Evolutionary conservation across 2,329 filamentous ascomycete species (phyloP).

Genomic region (Periconia macrospinosa): DNA sequence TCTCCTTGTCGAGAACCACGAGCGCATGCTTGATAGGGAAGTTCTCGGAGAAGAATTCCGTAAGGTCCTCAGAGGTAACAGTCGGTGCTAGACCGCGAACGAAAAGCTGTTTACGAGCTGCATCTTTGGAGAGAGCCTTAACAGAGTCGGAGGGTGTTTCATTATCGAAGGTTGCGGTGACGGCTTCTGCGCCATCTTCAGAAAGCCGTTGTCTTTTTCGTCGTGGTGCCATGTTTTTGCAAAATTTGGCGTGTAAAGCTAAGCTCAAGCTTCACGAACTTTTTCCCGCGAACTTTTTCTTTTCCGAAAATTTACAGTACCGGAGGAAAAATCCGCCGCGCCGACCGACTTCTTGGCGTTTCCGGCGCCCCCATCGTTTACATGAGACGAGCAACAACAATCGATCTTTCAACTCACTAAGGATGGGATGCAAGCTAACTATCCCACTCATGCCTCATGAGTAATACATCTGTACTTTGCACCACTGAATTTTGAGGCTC

Average conservation of each 20-base stretch:
- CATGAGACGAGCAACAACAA: no score
- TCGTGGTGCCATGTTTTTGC: conserved; percentile 40
- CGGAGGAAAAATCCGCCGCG: background rate
- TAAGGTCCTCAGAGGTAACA: conserved; percentile 79
- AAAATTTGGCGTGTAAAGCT: background rate
- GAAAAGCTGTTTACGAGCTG: conserved; percentile 66
- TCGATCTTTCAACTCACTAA: no score
- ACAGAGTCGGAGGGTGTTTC: conserved; percentile 16
- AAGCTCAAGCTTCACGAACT: background rate
- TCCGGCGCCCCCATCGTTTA: no score
- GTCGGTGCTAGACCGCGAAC: conserved; percentile 80
- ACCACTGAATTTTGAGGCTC: no score
- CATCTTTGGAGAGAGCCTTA: conserved; percentile 26
- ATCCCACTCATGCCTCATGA: no score
- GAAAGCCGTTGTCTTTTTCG: conserved; percentile 47
- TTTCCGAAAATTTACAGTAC: conserved; percentile 1
- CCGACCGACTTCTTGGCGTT: background rate
- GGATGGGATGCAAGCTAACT: no score
- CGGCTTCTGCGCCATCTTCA: conserved; percentile 38
- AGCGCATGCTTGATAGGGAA: conserved; percentile 95
- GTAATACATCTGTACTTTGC: no score
- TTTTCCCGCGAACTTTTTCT: background rate
- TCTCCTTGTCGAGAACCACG: conserved; percentile 83
- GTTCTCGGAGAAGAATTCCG: conserved; percentile 88
- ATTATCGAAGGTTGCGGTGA: conserved; percentile 28